These are phyloP conservation scores for Dendrobium huoshanense DNA, from an alignment of 106 monocot species.

Conservation along the genomic window DNA sequence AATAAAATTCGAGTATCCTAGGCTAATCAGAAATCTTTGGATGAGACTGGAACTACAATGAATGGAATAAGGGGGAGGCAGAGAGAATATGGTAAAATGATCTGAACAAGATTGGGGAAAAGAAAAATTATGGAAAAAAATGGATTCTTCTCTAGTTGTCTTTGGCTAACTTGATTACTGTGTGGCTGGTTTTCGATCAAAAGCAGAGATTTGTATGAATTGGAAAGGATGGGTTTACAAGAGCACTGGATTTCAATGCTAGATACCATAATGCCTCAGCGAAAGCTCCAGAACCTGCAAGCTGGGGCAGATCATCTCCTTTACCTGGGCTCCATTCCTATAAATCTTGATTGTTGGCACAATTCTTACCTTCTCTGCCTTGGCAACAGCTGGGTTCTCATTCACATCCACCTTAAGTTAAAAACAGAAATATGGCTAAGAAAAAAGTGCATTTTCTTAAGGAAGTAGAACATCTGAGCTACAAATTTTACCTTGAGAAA, in stretches of 20 bases:
- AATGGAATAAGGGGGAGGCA: neutral
- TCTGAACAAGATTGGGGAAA: neutral
- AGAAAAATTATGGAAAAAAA: neutral
- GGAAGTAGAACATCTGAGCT: neutral
- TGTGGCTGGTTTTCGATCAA: neutral
- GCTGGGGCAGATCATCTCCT: conserved; percentile 69
- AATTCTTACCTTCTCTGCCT: conserved; percentile 40
- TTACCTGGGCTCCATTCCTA: conserved; percentile 38
- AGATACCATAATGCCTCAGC: conserved; percentile 39
- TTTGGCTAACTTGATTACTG: conserved; percentile 2
- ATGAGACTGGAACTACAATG: conserved; percentile 5
- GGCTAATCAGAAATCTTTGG: neutral
- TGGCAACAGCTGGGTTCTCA: conserved; percentile 27
- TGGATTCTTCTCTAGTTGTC: neutral
- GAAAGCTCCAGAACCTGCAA: conserved; percentile 38
- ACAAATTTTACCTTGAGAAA: conserved; percentile 73
- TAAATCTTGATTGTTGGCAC: conserved; percentile 72
- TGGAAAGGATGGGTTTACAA: neutral
- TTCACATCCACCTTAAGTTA: conserved; percentile 21
- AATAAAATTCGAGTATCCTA: neutral
- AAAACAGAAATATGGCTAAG: neutral
- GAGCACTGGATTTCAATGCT: neutral
- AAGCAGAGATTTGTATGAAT: neutral
- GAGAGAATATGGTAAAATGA: neutral
- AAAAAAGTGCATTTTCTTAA: neutral